Evolutionary conservation across 2,329 filamentous ascomycete genomes (phyloP), one percentile per base, ranked within the genome.

Genomic region (Paraphoma chrysanthemicola): DNA sequence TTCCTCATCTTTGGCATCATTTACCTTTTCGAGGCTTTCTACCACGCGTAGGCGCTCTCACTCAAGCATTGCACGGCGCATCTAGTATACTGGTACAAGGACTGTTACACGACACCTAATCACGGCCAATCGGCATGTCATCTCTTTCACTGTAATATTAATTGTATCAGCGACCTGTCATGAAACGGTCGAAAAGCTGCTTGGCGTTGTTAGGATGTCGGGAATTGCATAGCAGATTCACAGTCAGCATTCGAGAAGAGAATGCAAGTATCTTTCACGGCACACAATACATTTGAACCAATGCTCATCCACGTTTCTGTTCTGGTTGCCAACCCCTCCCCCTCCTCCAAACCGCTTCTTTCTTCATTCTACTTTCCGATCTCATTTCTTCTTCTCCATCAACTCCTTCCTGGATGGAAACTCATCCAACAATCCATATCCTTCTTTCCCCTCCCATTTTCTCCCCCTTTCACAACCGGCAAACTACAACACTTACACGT

Each of bases 1-100:
- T 99, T 99, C 81, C 82, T 98, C 46, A 78, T 93, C 30, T 99
- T 99, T 74, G 94, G 93, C 58, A 78, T 97, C 67, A 93, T 99
- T 66, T 99, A 99, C 79, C 80, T 96, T 38, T 82, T 93, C 58
- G 94, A 98, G 78, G 90, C 90, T 12, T 80, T 93, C 53, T 88
- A 85, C 71, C 81, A 75, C 64, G 68, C 69, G 54, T 77, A 73
- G 54, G 58, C n/a, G 16, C 41, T 48, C 8, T n/a, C n/a, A 43
- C 16, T 49, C 38, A 49, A 64, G 60, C 68, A 68, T 70, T 67
- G 51, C 55, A 63, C 59, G 67, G 67, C 64, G 66, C 64, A 56
- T 54, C 48, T 51, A 51, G 56, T 57, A 36, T 36, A 36, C 14
- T 36, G 33, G 14, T 14, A 10, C 14, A 51, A 50, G 44, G 56